Evolutionary conservation across 768 basidiomycete species (phyloP).

Genomic region (Naganishia vaughanmartiniae): DNA sequence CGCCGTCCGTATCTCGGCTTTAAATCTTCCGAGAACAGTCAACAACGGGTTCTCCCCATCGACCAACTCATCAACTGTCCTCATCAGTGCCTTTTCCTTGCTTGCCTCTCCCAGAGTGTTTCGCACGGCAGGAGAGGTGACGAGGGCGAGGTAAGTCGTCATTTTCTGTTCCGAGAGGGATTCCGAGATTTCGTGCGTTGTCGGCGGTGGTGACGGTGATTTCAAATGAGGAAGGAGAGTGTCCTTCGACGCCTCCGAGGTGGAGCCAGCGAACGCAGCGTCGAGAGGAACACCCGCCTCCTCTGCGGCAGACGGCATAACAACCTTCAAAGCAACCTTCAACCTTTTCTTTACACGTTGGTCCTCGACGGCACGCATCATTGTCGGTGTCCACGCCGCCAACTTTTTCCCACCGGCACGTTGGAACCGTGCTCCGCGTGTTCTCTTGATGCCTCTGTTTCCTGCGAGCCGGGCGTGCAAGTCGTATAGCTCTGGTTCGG

Average conservation of each 20-base stretch:
- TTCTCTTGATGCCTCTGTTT: conserved; percentile 49
- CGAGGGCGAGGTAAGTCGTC: conserved; percentile 46
- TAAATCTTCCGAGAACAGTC: conserved; percentile 44
- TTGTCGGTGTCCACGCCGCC: conserved; percentile 48
- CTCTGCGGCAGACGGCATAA: conserved; percentile 42
- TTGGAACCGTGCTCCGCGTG: conserved; percentile 41
- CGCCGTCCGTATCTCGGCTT: conserved; percentile 37
- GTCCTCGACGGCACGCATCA: conserved; percentile 40
- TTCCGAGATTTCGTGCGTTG: conserved; percentile 38
- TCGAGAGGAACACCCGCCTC: conserved; percentile 38
- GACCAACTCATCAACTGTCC: conserved; percentile 50
- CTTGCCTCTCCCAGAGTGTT: conserved; percentile 50
- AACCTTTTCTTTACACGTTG: conserved; percentile 38
- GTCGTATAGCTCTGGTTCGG: not conserved
- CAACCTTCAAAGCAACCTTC: conserved; percentile 37
- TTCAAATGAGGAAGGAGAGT: conserved; percentile 6
- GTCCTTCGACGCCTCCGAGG: not conserved
- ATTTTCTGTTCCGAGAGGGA: conserved; percentile 33
- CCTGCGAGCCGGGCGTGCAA: conserved; percentile 21
- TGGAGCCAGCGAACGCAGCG: not conserved
- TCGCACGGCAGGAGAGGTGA: conserved; percentile 46
- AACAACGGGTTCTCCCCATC: conserved; percentile 50
- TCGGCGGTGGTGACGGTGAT: not conserved
- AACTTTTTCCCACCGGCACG: conserved; percentile 45
- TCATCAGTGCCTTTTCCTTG: conserved; percentile 49